Percentiles rank a stretch among this genome's conserved stretches.
Conservation (phyloP, 225 moss, liverwort and hornwort species). For the Rhytidiadelphus loreus region DNA sequence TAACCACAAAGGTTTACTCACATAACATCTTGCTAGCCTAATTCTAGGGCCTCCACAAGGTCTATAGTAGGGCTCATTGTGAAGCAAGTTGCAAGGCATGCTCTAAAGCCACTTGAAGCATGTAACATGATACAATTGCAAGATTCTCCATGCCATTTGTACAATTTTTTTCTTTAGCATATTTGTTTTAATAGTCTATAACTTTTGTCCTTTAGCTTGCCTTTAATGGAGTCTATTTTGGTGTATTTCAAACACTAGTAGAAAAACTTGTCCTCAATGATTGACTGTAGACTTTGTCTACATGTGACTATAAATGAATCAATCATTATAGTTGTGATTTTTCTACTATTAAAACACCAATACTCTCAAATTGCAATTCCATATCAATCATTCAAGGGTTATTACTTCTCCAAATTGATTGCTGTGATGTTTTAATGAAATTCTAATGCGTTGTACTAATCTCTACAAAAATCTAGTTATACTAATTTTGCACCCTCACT, state of each 20-base stretch:
- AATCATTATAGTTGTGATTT: rapidly evolving
- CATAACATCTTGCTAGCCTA: not conserved
- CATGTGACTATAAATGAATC: not conserved
- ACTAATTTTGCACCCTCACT: not conserved
- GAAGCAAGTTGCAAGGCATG: not conserved
- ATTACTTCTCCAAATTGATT: rapidly evolving
- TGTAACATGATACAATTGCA: not conserved
- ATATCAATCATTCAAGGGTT: not conserved
- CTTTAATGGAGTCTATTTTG: not conserved
- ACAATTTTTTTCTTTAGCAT: not conserved
- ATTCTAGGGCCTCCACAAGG: not conserved
- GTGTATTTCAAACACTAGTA: not conserved
- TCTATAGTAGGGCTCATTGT: not conserved
- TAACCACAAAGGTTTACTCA: rapidly evolving
- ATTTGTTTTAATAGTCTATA: not conserved
- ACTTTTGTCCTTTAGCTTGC: not conserved
- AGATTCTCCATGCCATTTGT: not conserved
- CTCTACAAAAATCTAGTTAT: not conserved
- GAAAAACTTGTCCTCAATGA: not conserved
- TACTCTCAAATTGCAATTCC: not conserved
- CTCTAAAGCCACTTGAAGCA: not conserved
- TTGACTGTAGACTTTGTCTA: not conserved
- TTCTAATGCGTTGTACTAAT: not conserved
- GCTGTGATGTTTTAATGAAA: not conserved
- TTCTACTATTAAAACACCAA: not conserved